Percentiles rank a stretch among this genome's conserved stretches.
Conservation (phyloP, 768 basidiomycete genomes). For the Phanerodontia chrysosporium region DNA sequence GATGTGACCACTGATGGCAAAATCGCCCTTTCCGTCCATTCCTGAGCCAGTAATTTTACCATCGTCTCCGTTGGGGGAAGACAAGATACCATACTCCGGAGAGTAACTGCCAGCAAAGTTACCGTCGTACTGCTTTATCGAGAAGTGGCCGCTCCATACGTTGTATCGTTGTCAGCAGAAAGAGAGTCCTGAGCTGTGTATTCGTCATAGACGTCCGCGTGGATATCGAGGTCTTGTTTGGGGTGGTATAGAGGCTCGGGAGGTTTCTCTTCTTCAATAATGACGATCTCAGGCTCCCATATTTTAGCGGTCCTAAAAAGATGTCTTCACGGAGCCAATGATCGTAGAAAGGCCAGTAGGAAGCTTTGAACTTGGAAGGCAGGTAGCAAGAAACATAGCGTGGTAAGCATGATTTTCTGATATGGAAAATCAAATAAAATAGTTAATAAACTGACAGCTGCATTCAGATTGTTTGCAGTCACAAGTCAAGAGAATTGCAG, state of each 20-base stretch:
- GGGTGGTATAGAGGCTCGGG: not conserved
- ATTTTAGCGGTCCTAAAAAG: not conserved
- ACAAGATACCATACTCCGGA: not conserved
- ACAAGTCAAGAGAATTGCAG: too few species aligned
- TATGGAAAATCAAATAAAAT: too few species aligned
- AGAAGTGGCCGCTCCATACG: not conserved
- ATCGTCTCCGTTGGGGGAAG: not conserved
- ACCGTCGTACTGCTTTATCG: not conserved
- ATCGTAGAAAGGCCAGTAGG: too few species aligned
- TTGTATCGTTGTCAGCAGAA: too few species aligned
- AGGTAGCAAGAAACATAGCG: too few species aligned
- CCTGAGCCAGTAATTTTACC: not conserved
- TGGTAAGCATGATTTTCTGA: too few species aligned
- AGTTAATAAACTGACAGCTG: too few species aligned
- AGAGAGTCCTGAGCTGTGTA: too few species aligned
- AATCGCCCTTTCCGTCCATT: not conserved
- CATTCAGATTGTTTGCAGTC: too few species aligned
- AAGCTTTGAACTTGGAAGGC: not conserved
- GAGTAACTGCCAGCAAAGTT: not conserved
- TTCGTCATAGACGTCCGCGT: conserved; percentile 1
- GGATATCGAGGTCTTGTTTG: not conserved
- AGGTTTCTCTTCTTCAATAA: not conserved
- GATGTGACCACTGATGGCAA: not conserved
- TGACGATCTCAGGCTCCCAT: not conserved
- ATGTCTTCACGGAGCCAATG: too few species aligned